Base-by-base conservation (phyloP, 805 yeast species). In the Metschnikowia peoriensis region DNA sequence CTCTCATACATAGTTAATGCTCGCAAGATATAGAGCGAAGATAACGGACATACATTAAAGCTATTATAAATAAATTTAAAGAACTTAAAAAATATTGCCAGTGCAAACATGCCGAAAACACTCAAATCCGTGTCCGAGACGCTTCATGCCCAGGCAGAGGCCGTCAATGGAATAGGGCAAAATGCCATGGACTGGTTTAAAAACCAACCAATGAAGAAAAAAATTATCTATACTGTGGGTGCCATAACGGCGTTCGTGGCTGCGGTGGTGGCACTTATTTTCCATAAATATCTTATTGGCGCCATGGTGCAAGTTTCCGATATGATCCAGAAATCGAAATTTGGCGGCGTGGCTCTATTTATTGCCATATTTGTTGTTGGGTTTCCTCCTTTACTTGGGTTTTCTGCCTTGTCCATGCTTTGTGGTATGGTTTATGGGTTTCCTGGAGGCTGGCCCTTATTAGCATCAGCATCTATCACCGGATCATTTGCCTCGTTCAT, bases 371-470 rank as follows among this genome's bases (percentile, higher is more conserved):
- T 86, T 58, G 28, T 78, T 1, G 91, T 92, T 5, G 84, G 94
- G 0, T 92, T 93, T 73, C 98, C 99, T 1, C 99, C 98, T 1
- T 57, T 93, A 59, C 68, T 90, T 35, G 99, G 99, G 1, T 92
- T 85, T 69, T 79, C 93, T 5, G 76, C 85, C 17, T 67, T 88
- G 16, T 78, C 86, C 16, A 77, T 87, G 44, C 64, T 86, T 14
- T 74, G 84, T 5, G 99, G 98, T 2, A 83, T 90, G 80, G 79
- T 86, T 8, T 94, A 85, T 66, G 98, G 97, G 1, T 79, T 89
- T 54, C 77, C 84, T 11, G 65, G 74, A 42, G 97, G 97, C 0
- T 94, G 96, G 94, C 76, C 86, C 3, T 65, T 89, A 7, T 68
- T 94, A 46, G 85, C 94, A 0, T 28, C 76, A 1, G 88, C 90